Evolutionary conservation across 108 stramenopile species (phyloP).

Genomic region (Pseudonitzschia delicatissima): DNA sequence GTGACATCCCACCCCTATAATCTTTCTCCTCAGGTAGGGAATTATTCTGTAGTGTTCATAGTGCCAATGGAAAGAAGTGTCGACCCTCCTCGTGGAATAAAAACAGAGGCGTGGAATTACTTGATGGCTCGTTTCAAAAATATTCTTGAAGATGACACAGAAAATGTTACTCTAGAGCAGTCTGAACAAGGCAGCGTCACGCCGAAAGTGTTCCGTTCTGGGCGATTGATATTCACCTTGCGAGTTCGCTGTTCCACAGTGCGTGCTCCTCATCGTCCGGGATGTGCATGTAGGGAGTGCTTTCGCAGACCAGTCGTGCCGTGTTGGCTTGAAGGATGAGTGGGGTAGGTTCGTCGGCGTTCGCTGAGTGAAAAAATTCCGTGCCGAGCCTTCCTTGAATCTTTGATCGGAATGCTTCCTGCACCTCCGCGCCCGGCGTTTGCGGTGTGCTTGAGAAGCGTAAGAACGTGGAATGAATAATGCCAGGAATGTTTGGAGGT

Average conservation of each 20-base stretch:
- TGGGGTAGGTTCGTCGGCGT: not conserved
- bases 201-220: too few relatives aligned
- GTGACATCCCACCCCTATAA: too few relatives aligned
- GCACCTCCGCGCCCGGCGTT: slow-evolving; percentile 26
- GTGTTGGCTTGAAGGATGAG: not conserved
- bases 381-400: slow-evolving; percentile 12
- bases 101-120: too few relatives aligned
- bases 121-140: too few relatives aligned
- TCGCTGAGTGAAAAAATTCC: not conserved
- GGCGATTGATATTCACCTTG: too few relatives aligned
- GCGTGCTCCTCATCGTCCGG: slow-evolving; percentile 40
- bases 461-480: slow-evolving; percentile 50
- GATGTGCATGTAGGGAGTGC: slow-evolving; percentile 52
- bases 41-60: too few relatives aligned
- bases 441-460: slow-evolving; percentile 35
- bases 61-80: too few relatives aligned
- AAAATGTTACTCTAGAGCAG: too few relatives aligned
- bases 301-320: slow-evolving; percentile 33
- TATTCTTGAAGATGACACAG: too few relatives aligned
- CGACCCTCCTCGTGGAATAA: too few relatives aligned
- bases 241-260: slow-evolving; percentile 2
- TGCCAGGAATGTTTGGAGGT: slow-evolving; percentile 31
- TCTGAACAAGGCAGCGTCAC: too few relatives aligned
- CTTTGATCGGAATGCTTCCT: slow-evolving; percentile 27
- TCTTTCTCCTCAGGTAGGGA: too few relatives aligned